Evolutionary conservation across 805 yeast genomes (phyloP).

Genomic region (Candida mattraensis): DNA sequence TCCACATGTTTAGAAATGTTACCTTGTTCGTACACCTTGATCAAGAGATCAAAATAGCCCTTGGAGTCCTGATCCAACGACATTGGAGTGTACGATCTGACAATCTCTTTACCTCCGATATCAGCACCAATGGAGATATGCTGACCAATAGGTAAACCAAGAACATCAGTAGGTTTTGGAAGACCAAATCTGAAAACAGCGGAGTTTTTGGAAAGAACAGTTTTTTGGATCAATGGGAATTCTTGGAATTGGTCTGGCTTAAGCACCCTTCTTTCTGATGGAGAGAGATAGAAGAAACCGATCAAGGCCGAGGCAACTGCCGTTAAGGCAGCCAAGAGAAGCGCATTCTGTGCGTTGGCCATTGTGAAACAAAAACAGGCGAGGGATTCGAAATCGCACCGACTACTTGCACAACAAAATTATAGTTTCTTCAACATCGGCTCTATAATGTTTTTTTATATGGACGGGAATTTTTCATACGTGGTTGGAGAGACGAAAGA

Average conservation of each 20-base stretch:
- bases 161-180: conserved; percentile 68
- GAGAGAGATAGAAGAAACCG: conserved; percentile 17
- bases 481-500: no score
- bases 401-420: no score
- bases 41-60: conserved; percentile 82
- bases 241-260: conserved; percentile 66
- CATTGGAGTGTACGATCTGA: conserved; percentile 89
- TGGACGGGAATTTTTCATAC: no score
- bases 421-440: no score
- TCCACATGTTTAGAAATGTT: conserved; percentile 77
- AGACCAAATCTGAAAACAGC: conserved; percentile 81
- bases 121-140: conserved; percentile 79
- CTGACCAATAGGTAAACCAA: conserved; percentile 94
- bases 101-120: conserved; percentile 75
- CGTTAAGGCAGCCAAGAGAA: conserved; percentile 20
- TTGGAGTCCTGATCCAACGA: conserved; percentile 69
- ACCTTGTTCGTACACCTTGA: conserved; percentile 84
- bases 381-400: no score
- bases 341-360: conserved; percentile 13
- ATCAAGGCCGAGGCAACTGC: conserved; percentile 24
- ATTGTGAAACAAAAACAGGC: no score
- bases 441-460: no score
- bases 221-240: conserved; percentile 79
- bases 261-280: conserved; percentile 49
- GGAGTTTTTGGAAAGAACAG: conserved; percentile 74